phyloP scores from a whole-genome alignment of 2,329 filamentous ascomycete genomes.

The Apiospora rasikravindrae region DNA sequence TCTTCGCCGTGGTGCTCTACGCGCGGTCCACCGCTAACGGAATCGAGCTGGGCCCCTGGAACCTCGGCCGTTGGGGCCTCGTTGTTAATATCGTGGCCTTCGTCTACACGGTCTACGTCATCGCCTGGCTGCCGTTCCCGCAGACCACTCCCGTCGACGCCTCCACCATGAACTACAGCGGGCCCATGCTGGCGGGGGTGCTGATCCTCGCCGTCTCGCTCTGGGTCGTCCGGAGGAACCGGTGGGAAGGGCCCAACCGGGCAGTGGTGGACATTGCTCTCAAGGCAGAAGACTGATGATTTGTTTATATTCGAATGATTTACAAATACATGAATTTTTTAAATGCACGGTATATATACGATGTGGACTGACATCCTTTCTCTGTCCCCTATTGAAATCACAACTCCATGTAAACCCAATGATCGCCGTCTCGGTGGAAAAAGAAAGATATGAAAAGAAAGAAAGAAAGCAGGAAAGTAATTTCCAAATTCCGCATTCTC shows the following conservation, averaged over 20 bases:
- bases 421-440: background rate
- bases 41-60: conserved; percentile 20
- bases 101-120: conserved; percentile 22
- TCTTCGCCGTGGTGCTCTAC: conserved; percentile 20
- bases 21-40: background rate
- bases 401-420: background rate
- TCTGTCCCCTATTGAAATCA: background rate
- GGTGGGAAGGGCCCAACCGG: conserved; percentile 21
- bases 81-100: conserved; percentile 22
- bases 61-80: conserved; percentile 19
- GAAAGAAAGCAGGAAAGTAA: background rate
- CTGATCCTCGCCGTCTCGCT: conserved; percentile 11
- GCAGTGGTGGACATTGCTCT: conserved; percentile 17
- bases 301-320: background rate
- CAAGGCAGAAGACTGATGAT: background rate
- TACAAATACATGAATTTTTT: background rate
- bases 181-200: conserved; percentile 21
- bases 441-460: background rate
- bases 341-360: background rate
- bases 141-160: conserved; percentile 22
- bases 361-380: background rate
- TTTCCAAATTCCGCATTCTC: background rate
- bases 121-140: conserved; percentile 24
- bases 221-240: conserved; percentile 18
- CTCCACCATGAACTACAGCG: conserved; percentile 23